Conservation (phyloP, 345 rosid species). For the Euphorbia pulcherrima region DNA sequence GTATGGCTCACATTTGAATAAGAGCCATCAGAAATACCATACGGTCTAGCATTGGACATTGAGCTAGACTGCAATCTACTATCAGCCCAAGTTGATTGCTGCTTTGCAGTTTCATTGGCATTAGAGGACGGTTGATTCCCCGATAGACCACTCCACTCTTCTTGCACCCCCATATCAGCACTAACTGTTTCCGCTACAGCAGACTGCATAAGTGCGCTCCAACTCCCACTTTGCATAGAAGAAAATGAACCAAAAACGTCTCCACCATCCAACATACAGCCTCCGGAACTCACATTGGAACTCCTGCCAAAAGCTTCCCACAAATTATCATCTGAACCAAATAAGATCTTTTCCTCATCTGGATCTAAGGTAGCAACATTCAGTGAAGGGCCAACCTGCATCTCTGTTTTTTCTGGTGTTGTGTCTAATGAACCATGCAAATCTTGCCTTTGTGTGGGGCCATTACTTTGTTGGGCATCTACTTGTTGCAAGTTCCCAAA, state of each 20-base stretch:
- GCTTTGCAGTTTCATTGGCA: constrained; percentile 32
- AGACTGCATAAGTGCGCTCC: constrained; percentile 99
- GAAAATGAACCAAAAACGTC: constrained; percentile 51
- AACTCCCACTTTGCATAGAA: constrained; percentile 86
- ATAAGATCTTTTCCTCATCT: constrained; percentile 79
- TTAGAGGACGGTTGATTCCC: constrained; percentile 26
- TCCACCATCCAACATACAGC: constrained; percentile 40
- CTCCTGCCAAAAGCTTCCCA: constrained; percentile 78
- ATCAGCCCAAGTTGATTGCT: constrained; percentile 36
- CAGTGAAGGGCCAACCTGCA: constrained; percentile 39
- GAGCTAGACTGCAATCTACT: constrained; percentile 30
- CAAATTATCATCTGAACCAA: constrained; percentile 74
- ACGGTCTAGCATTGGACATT: constrained; percentile 23
- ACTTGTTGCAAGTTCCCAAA: constrained; percentile 42
- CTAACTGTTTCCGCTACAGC: constrained; percentile 89
- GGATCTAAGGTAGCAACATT: constrained; percentile 76
- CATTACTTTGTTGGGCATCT: constrained; percentile 39
- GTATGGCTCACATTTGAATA: constrained; percentile 21
- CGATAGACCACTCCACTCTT: constrained; percentile 51
- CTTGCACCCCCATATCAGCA: constrained; percentile 47
- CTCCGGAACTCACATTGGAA: constrained; percentile 40
- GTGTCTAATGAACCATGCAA: constrained; percentile 37
- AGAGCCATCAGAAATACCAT: constrained; percentile 23
- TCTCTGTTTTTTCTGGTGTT: constrained; percentile 35
- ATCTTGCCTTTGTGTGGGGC: constrained; percentile 37